A percentile compares a stretch with the other conserved stretches of the same genome.
Evolutionary conservation across 352 stramenopile species (phyloP).

Genomic region (Pythium myriotylum): DNA sequence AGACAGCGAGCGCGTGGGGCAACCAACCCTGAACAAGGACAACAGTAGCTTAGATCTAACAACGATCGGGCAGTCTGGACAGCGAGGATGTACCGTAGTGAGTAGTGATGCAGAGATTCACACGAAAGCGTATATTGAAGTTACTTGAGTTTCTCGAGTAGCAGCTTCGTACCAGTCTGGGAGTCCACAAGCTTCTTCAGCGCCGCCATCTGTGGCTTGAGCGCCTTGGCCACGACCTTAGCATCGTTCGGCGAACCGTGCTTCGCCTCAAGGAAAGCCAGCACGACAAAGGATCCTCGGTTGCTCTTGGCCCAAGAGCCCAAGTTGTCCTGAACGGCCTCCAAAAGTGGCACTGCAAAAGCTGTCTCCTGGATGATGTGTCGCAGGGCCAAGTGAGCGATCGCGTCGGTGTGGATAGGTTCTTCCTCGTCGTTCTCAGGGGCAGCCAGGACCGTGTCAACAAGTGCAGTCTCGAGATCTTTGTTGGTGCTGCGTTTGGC

Average conservation of each 20-base stretch:
- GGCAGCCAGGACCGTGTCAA: constrained; percentile 47
- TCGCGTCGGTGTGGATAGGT: constrained; percentile 70
- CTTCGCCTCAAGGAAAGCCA: constrained; percentile 77
- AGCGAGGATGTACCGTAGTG: too few species aligned
- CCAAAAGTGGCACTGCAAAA: constrained; percentile 55
- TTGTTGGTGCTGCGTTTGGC: constrained; percentile 58
- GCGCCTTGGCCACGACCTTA: constrained; percentile 58
- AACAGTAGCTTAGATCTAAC: too few species aligned
- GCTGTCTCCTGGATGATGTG: constrained; percentile 78
- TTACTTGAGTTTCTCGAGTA: constrained; percentile 79
- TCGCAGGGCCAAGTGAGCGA: constrained; percentile 73
- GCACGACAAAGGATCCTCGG: constrained; percentile 83
- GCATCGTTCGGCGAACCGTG: constrained; percentile 49
- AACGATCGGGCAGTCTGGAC: too few species aligned
- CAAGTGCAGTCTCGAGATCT: constrained; percentile 51
- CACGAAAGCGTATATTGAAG: constrained; percentile 8
- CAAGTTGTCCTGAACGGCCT: constrained; percentile 48
- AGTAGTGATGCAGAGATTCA: too few species aligned
- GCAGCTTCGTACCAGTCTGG: constrained; percentile 82
- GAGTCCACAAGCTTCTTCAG: constrained; percentile 58
- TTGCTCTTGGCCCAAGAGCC: constrained; percentile 65
- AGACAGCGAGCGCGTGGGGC: too few species aligned
- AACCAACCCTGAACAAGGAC: too few species aligned
- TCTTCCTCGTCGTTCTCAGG: constrained; percentile 47
- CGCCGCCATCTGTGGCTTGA: constrained; percentile 57